Percentiles rank a stretch among this genome's conserved stretches.
These are phyloP conservation scores for Apiospora phragmitis DNA, from an alignment of 2,329 filamentous ascomycete genomes.

Conservation along the genomic window DNA sequence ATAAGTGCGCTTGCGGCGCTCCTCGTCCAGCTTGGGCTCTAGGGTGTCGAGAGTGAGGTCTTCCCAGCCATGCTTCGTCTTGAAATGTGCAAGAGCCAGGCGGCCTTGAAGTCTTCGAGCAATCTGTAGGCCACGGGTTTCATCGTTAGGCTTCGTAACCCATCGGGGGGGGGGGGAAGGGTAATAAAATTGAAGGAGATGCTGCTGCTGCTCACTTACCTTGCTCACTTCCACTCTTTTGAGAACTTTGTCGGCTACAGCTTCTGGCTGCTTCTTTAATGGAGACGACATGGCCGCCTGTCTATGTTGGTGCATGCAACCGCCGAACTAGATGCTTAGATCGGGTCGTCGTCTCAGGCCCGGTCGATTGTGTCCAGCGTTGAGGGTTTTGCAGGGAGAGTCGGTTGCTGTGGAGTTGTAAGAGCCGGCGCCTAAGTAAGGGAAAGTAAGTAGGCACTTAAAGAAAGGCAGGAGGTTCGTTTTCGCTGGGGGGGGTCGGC, in stretches of 20 bases:
- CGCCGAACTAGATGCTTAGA: background rate
- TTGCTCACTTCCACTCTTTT: constrained; percentile 75
- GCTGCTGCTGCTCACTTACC: constrained; percentile 46
- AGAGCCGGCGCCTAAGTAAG: background rate
- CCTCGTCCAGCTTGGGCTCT: constrained; percentile 79
- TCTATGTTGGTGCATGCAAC: background rate
- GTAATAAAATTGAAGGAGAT: background rate
- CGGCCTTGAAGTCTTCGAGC: constrained; percentile 90
- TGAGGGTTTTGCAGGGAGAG: constrained; percentile 10
- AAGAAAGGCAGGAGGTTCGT: background rate
- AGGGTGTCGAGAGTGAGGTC: constrained; percentile 83
- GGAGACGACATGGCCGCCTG: constrained; percentile 54
- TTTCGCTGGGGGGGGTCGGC: constrained; percentile 2
- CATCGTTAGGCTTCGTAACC: constrained; percentile 18
- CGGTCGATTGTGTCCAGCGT: background rate
- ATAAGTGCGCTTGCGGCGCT: constrained; percentile 69
- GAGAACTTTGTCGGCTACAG: constrained; percentile 67
- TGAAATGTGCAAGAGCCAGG: constrained; percentile 93
- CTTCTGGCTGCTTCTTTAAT: constrained; percentile 63
- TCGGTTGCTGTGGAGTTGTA: constrained; percentile 11
- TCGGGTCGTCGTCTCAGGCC: background rate
- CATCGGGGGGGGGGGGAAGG: constrained; percentile 2
- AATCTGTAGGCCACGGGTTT: constrained; percentile 61
- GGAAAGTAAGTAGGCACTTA: constrained; percentile 6
- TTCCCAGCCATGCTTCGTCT: constrained; percentile 94